phyloP scores from a whole-genome alignment of 257 asterid species.

The Jaltomata sinuosa region DNA sequence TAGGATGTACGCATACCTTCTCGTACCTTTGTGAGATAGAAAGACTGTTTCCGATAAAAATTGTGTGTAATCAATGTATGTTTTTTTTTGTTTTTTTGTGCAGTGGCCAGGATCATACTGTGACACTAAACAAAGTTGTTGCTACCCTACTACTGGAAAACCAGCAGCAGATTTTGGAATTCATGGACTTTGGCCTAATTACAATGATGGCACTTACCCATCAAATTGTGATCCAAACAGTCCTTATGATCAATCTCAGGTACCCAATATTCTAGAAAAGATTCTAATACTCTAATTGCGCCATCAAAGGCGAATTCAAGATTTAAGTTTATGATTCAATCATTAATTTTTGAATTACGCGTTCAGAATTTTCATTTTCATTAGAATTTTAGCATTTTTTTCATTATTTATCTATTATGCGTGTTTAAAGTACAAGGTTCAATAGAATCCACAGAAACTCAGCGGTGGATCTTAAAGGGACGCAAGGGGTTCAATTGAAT shows the following conservation, averaged over 20 bases:
- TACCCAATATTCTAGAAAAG: neutral
- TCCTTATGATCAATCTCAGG: slow-evolving; percentile 57
- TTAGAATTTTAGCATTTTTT: neutral
- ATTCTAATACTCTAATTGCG: neutral
- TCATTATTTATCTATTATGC: neutral
- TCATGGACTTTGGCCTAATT: slow-evolving; percentile 81
- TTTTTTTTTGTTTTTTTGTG: neutral
- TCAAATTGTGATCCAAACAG: slow-evolving; percentile 54
- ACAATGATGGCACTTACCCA: slow-evolving; percentile 69
- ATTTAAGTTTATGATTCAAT: rapidly evolving
- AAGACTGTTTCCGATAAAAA: too few species aligned
- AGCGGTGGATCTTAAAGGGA: rapidly evolving
- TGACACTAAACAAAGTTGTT: slow-evolving; percentile 60
- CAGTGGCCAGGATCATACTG: slow-evolving; percentile 91
- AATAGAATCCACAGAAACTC: neutral
- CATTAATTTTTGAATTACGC: neutral
- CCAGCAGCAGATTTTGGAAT: slow-evolving; percentile 65
- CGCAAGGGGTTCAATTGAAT: neutral
- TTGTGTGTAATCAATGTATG: neutral
- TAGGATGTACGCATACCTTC: too few species aligned
- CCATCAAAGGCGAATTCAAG: rapidly evolving
- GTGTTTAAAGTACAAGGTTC: neutral
- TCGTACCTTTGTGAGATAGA: neutral
- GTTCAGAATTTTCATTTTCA: neutral
- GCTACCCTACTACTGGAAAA: slow-evolving; percentile 73